Conservation (phyloP, 345 rosid species). For the Gossypium mustelinum region DNA sequence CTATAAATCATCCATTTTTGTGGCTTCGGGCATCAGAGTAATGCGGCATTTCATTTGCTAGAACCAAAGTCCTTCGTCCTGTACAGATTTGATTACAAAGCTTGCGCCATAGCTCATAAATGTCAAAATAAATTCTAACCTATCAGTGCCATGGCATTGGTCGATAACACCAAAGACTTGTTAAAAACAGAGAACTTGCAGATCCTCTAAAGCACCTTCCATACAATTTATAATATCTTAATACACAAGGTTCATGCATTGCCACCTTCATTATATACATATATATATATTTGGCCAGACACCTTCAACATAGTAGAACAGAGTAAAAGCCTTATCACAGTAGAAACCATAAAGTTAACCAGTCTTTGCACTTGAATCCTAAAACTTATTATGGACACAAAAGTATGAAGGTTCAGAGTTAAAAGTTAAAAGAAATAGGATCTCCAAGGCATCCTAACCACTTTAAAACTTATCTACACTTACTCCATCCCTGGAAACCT, state of each 20-base stretch:
- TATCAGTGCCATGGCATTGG: neutral
- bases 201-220: neutral
- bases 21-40: neutral
- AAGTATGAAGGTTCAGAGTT: neutral
- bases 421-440: conserved; percentile 9
- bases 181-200: neutral
- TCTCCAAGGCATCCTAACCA: conserved; percentile 5
- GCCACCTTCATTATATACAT: neutral
- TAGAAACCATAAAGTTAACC: neutral
- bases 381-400: conserved; percentile 6
- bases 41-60: neutral
- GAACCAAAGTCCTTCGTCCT: neutral
- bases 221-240: neutral
- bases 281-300: too few relatives aligned
- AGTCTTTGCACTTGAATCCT: conserved; percentile 11
- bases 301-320: neutral
- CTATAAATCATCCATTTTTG: too few relatives aligned
- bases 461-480: conserved; percentile 68
- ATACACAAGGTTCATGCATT: neutral
- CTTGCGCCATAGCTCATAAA: neutral
- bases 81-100: neutral
- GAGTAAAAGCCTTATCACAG: neutral
- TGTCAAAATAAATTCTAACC: too few relatives aligned
- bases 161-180: neutral
- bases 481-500: conserved; percentile 75